Conservation (phyloP, 1,139 yeast genomes). For the Blastobotrys illinoisensis region DNA sequence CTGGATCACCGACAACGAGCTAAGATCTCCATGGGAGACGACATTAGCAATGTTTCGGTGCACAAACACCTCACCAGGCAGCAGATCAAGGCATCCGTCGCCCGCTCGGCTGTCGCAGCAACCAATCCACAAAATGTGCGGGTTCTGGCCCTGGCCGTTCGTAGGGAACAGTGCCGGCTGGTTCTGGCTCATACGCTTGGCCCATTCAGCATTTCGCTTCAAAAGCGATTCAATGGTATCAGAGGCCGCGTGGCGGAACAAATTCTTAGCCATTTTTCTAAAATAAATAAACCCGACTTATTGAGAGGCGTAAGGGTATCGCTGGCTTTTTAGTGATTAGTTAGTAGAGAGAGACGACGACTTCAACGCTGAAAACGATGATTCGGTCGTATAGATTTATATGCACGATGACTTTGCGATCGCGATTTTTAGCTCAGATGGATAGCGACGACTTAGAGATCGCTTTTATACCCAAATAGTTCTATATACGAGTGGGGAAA, state of each 20-base stretch:
- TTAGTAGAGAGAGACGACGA: neutral
- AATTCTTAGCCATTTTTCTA: neutral
- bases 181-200: constrained; percentile 51
- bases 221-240: constrained; percentile 51
- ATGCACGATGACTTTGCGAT: neutral
- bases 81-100: constrained; percentile 66
- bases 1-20: constrained; percentile 78
- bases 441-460: neutral
- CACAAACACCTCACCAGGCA: constrained; percentile 92
- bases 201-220: constrained; percentile 62
- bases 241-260: constrained; percentile 7
- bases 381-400: neutral
- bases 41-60: constrained; percentile 90
- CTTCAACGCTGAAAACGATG: neutral
- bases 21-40: constrained; percentile 63
- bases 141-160: constrained; percentile 82
- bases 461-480: neutral
- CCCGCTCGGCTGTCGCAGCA: constrained; percentile 93
- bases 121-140: constrained; percentile 94
- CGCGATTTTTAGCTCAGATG: neutral
- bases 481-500: neutral
- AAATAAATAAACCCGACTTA: neutral
- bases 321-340: neutral
- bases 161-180: constrained; percentile 62
- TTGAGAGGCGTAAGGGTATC: neutral